Evolutionary conservation across 2,329 filamentous ascomycete species (phyloP).

Genomic region (Falciphora oryzae): DNA sequence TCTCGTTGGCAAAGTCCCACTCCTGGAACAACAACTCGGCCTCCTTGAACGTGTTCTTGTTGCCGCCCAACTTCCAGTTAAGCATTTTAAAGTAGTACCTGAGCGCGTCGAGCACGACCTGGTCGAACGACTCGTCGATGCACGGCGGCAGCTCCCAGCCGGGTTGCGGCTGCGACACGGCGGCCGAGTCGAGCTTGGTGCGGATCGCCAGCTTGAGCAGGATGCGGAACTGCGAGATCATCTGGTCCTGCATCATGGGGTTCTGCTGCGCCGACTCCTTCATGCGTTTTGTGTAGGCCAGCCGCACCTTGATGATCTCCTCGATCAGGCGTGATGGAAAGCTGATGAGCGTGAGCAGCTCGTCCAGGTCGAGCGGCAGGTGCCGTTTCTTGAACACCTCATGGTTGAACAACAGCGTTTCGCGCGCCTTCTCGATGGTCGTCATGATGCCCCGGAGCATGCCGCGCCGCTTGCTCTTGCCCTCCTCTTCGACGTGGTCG

Average conservation of each 20-base stretch:
- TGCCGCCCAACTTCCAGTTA: slow-evolving; percentile 94
- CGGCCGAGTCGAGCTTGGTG: slow-evolving; percentile 84
- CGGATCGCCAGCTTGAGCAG: slow-evolving; percentile 84
- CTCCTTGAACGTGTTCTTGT: slow-evolving; percentile 99
- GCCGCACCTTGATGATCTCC: slow-evolving; percentile 87
- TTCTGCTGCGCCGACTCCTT: slow-evolving; percentile 91
- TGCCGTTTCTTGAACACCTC: slow-evolving; percentile 81
- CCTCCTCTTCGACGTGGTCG: slow-evolving; percentile 52
- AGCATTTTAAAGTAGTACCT: slow-evolving; percentile 99
- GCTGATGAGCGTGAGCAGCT: slow-evolving; percentile 91
- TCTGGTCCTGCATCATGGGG: slow-evolving; percentile 90
- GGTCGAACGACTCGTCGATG: slow-evolving; percentile 94
- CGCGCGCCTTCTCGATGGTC: slow-evolving; percentile 91
- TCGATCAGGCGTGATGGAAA: slow-evolving; percentile 94
- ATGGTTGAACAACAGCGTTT: slow-evolving; percentile 81
- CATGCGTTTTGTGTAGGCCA: slow-evolving; percentile 91
- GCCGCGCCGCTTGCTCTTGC: slow-evolving; percentile 52
- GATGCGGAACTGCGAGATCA: slow-evolving; percentile 95
- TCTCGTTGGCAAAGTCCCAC: slow-evolving; percentile 95
- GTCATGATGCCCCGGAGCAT: slow-evolving; percentile 79
- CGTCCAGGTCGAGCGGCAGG: slow-evolving; percentile 92
- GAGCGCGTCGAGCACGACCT: slow-evolving; percentile 83
- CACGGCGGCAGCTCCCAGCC: slow-evolving; percentile 95
- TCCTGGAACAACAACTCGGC: slow-evolving; percentile 95
- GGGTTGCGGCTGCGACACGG: slow-evolving; percentile 77